phyloP scores from a whole-genome alignment of 305 asterid species.

The Salvia sclarea region DNA sequence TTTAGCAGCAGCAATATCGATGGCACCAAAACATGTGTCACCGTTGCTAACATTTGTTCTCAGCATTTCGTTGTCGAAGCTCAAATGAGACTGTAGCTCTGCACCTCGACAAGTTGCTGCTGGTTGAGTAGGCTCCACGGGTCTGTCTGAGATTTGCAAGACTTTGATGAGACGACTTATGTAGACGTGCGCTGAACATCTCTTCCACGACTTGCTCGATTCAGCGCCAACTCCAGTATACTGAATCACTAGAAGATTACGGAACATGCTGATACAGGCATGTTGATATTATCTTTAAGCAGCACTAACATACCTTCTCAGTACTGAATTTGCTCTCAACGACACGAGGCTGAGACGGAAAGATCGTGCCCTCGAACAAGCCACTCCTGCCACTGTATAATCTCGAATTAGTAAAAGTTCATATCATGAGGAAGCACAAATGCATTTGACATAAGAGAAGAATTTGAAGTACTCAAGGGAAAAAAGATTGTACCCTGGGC shows the following conservation, averaged over 20 bases:
- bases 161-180: conserved; percentile 56
- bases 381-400: conserved; percentile 38
- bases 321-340: conserved; percentile 22
- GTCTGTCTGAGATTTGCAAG: conserved; percentile 44
- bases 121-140: conserved; percentile 40
- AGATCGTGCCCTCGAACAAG: conserved; percentile 39
- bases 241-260: conserved; percentile 32
- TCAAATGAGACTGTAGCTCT: conserved; percentile 33
- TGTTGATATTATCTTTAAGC: conserved; percentile 12
- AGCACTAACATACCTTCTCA: conserved; percentile 44
- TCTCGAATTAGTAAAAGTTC: conserved; percentile 34
- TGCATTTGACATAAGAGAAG: not conserved
- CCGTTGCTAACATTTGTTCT: conserved; percentile 30
- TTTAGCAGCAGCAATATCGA: conserved; percentile 29
- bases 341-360: conserved; percentile 35
- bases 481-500: conserved; percentile 37
- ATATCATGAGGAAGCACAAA: conserved; percentile 27
- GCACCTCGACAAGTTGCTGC: conserved; percentile 31
- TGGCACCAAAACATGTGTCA: conserved; percentile 26
- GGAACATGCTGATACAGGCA: not conserved
- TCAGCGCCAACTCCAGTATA: conserved; percentile 31
- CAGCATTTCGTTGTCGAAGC: conserved; percentile 21
- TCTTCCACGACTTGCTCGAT: conserved; percentile 56
- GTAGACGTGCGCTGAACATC: conserved; percentile 62
- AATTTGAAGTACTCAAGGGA: not conserved